These are phyloP conservation scores for Solanum chaucha DNA, from an alignment of 257 asterid species.

Conservation along the genomic window DNA sequence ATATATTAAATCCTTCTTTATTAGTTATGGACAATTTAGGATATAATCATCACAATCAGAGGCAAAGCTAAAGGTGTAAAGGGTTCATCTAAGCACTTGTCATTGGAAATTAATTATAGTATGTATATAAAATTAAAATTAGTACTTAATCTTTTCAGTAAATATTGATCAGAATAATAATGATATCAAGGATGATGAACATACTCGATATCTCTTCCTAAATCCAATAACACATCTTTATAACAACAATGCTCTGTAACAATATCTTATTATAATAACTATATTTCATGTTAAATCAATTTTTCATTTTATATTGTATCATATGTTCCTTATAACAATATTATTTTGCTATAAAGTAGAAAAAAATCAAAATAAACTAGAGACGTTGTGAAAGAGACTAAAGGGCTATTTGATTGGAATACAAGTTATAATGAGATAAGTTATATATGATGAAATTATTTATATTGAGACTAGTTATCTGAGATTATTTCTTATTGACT, in stretches of 20 bases:
- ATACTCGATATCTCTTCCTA: too few species aligned
- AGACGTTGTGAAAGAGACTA: neutral
- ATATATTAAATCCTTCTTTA: neutral
- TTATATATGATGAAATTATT: too few species aligned
- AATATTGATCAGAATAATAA: neutral
- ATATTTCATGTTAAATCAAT: neutral
- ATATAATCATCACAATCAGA: neutral
- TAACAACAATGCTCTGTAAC: neutral
- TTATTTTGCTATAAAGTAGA: neutral
- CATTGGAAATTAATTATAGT: too few species aligned
- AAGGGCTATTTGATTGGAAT: too few species aligned
- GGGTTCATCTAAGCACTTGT: neutral
- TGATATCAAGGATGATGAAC: neutral
- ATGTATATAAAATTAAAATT: too few species aligned
- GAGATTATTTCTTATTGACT: too few species aligned
- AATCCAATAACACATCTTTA: neutral
- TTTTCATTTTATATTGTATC: neutral
- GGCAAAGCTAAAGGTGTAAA: neutral
- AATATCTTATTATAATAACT: neutral
- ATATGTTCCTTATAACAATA: neutral
- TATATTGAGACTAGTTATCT: too few species aligned
- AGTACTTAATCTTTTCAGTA: neutral
- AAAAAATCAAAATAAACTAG: neutral
- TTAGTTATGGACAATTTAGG: neutral
- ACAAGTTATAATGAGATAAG: too few species aligned